These are phyloP conservation scores for Aspergillus sp. DNA, from an alignment of 2,329 filamentous ascomycete species.

Conservation along the genomic window DNA sequence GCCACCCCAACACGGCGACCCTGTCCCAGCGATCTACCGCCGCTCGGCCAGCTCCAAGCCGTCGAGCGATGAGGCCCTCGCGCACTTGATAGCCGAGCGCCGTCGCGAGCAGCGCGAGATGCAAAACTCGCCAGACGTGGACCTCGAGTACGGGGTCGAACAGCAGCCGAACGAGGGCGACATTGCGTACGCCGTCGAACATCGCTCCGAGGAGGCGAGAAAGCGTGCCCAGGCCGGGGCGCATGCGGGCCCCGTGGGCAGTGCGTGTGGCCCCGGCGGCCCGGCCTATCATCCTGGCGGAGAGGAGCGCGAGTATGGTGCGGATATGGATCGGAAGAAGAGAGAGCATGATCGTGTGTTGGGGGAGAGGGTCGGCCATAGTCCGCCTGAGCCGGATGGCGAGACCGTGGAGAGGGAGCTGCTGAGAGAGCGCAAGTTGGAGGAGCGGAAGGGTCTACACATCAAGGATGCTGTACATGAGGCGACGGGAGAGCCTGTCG, in stretches of 20 bases:
- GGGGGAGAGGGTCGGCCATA: conserved; percentile 23
- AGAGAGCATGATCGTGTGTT: conserved; percentile 33
- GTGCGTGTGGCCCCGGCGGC: conserved; percentile 24
- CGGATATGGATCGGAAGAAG: conserved; percentile 33
- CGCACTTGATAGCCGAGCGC: conserved; percentile 16
- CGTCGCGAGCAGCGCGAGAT: conserved; percentile 13
- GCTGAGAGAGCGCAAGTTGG: conserved; percentile 24
- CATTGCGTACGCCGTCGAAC: conserved; percentile 30
- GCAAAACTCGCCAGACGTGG: conserved; percentile 23
- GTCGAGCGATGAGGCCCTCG: conserved; percentile 24
- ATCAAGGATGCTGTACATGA: conserved; percentile 25
- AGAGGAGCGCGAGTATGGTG: conserved; percentile 29
- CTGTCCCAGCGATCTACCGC: conserved; percentile 22
- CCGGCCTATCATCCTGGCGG: conserved; percentile 23
- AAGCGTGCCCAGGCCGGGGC: conserved; percentile 16
- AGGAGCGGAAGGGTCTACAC: conserved; percentile 27
- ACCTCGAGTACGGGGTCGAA: conserved; percentile 35
- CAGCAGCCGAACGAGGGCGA: conserved; percentile 34
- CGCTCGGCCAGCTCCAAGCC: conserved; percentile 26
- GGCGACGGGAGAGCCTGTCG: conserved; percentile 26
- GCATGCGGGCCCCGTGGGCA: conserved; percentile 35
- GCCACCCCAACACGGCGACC: conserved; percentile 22
- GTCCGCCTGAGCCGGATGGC: conserved; percentile 15
- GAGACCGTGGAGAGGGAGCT: conserved; percentile 24
- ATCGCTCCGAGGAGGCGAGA: conserved; percentile 11